Percentiles rank a stretch among this genome's conserved stretches.
Evolutionary conservation across 495 filamentous ascomycete species (phyloP).

Genomic region (Thermothielavioides terrestris): DNA sequence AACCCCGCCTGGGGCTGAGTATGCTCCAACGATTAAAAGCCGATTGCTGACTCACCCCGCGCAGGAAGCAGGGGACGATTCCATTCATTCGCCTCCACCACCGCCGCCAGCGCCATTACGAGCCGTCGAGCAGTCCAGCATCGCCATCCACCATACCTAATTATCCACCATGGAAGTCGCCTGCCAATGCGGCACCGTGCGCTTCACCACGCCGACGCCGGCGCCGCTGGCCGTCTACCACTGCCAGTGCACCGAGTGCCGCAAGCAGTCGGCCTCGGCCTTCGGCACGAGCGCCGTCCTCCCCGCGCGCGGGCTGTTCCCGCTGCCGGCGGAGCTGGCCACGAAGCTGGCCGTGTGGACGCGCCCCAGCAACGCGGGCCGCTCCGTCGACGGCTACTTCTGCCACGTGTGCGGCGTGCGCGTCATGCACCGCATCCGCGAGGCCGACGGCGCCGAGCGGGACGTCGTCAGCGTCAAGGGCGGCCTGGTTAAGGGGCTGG

Average conservation of each 20-base stretch:
- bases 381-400: conserved; percentile 45
- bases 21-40: too few relatives aligned
- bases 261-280: conserved; percentile 48
- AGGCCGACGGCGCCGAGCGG: conserved; percentile 27
- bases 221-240: conserved; percentile 40
- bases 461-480: conserved; percentile 41
- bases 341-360: conserved; percentile 30
- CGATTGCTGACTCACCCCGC: too few relatives aligned
- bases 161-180: conserved; percentile 20
- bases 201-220: conserved; percentile 38
- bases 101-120: too few relatives aligned
- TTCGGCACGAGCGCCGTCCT: conserved; percentile 48
- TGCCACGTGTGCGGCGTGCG: conserved; percentile 43
- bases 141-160: not conserved
- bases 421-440: conserved; percentile 39
- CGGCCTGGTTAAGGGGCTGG: conserved; percentile 40
- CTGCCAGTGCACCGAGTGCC: conserved; percentile 56
- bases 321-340: conserved; percentile 30
- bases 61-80: too few relatives aligned
- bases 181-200: conserved; percentile 47
- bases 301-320: conserved; percentile 38
- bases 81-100: too few relatives aligned
- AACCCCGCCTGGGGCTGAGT: too few relatives aligned
- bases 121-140: too few relatives aligned
- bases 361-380: conserved; percentile 32